Base-by-base conservation (phyloP, 345 rosid genomes). In the Citrus australasica region DNA sequence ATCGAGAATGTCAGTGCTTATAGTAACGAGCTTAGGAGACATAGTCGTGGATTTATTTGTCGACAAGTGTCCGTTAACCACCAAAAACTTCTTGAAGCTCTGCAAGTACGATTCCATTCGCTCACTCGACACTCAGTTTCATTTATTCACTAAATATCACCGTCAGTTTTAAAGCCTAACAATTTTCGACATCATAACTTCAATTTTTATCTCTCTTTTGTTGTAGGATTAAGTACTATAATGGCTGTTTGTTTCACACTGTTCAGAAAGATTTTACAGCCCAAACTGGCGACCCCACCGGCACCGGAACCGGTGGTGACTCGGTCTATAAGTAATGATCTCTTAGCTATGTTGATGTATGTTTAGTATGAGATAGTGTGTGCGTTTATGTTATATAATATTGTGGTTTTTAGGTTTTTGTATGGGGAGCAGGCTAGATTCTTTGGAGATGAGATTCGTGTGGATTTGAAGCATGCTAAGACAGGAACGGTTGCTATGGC, bases 361-460 rank as follows among this genome's bases (percentile, higher is more conserved):
- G 21, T 53, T 53, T 5, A 53, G 58, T 0, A 19, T 53, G 58
- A 5, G 58, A 53, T 53, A 5, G 58, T 53, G 22, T 0, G 58
- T 4, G 56, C 25, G 46, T 6, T n/a, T 37, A 62, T n/a, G 56
- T 72, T 78, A 25, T 66, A 14, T 56, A 7, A 9, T 13, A 7
- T 33, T 53, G 4, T 51, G 76, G 14, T 19, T 55, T 86, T 68
- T 90, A 94, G 97, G 69, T 96, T 87, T 84, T 84, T 94, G 1
- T 91, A 90, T 72, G 98, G 98, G 56, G 95, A 92, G 19, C 98
- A 96, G 83, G 98, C 97, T 80, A 97, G 95, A 3, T 96, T 96
- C 81, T 92, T 94, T 22, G 33, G 83, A 1, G 99, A 96, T 64
- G 98, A 96, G 89, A 91, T 92, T 83, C 93, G 89, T 88, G 92